Evolutionary conservation across 805 yeast genomes (phyloP), one percentile per base, ranked within the genome.

Genomic region (Cyberlindnera misumaiensis): DNA sequence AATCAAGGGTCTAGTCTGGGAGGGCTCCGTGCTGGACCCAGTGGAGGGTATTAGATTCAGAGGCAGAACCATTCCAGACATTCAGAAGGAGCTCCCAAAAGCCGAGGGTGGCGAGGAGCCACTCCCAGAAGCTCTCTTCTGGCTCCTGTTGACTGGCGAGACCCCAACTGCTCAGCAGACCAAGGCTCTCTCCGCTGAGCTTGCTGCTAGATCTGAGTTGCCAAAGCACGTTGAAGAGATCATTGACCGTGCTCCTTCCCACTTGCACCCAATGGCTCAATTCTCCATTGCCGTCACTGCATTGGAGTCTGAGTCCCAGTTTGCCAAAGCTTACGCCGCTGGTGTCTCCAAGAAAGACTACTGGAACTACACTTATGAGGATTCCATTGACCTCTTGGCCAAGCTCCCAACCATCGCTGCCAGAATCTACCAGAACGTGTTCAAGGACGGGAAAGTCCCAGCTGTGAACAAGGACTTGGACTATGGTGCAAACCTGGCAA

Each of bases 261-360:
- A 75, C 59, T 70, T 84, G 57, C 93, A 84, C 66, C 93, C 94
- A 67, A 83, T 83, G 94, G 89, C 94, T 40, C 94, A 83, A 69
- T 80, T 83, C 60, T 78, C 88, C 48, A 81, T 84, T 62, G 94
- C 90, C 34, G 73, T 83, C 40, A 81, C 78, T 46, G 88, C 93
- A 37, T 70, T 83, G 58, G 90, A 83, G 71, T 69, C 80, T 45
- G 93, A 84, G 68, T 83, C 90, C 40, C 79, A 77, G 58, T 83
- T 83, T 58, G 81, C 90, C 54, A 82, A 83, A 70, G 90, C 93
- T 45, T 83, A 83, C 60, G 90, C 87, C 52, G 68, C 74, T 43
- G 94, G 94, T 67, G 87, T 81, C 47, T 73, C 74, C 71, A 84
- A 83, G 73, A 75, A 73, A 64, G 83, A 83, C 52, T 83, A 82